These are phyloP conservation scores for Microcos paniculata DNA, from an alignment of 345 rosid species.

Conservation along the genomic window DNA sequence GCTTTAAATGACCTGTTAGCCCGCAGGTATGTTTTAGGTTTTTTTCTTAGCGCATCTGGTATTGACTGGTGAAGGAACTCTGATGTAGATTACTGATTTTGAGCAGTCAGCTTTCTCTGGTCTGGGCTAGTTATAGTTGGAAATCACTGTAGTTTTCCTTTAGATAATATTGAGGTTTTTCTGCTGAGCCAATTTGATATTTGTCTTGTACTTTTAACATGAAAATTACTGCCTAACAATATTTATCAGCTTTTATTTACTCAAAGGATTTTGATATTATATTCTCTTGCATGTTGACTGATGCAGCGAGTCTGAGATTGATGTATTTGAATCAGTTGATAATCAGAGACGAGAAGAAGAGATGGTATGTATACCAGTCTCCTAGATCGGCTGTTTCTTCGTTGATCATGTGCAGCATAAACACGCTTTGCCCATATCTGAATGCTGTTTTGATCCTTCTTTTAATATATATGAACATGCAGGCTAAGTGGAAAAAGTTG, in stretches of 20 bases:
- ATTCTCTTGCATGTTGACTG: background rate
- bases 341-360: slow-evolving; percentile 67
- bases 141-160: background rate
- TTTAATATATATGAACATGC: slow-evolving; percentile 22
- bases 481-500: slow-evolving; percentile 77
- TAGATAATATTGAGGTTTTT: background rate
- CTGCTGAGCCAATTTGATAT: background rate
- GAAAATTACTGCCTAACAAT: background rate
- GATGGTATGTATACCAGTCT: slow-evolving; percentile 43
- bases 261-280: background rate
- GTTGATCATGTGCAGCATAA: background rate
- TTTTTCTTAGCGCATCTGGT: slow-evolving; percentile 6
- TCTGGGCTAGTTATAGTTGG: background rate
- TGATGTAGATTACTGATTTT: background rate
- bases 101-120: slow-evolving; percentile 2
- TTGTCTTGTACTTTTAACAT: background rate
- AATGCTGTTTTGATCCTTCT: background rate
- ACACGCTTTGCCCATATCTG: slow-evolving; percentile 14
- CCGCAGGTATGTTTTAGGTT: slow-evolving; percentile 56
- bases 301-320: slow-evolving; percentile 86
- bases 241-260: background rate
- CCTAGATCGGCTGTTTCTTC: background rate
- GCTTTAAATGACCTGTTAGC: slow-evolving; percentile 77
- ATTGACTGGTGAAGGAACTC: background rate
- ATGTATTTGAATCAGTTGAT: slow-evolving; percentile 82